Evolutionary conservation across 805 yeast species (phyloP).

Genomic region (Yamadazyma takamatsuzukensis): DNA sequence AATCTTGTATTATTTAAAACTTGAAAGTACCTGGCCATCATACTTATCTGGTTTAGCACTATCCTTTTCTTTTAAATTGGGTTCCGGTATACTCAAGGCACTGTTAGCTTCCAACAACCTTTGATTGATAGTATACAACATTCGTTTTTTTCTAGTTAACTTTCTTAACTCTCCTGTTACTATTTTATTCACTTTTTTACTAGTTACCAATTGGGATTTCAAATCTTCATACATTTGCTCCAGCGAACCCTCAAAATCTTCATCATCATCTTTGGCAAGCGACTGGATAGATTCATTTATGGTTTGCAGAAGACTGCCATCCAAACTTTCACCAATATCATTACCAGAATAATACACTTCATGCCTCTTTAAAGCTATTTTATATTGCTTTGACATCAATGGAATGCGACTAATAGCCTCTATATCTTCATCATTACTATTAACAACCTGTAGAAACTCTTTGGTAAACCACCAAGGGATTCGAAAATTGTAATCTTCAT

Average conservation of each 20-base stretch:
- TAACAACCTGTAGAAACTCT: slow-evolving; percentile 23
- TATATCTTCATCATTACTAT: slow-evolving; percentile 14
- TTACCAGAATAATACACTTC: slow-evolving; percentile 15
- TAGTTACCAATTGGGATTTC: slow-evolving; percentile 32
- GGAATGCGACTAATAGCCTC: slow-evolving; percentile 22
- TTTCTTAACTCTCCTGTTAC: slow-evolving; percentile 25
- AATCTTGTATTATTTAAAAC: too few species aligned
- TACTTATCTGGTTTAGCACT: slow-evolving; percentile 7
- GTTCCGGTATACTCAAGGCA: slow-evolving; percentile 30
- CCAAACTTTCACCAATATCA: slow-evolving; percentile 15
- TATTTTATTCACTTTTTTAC: slow-evolving; percentile 34
- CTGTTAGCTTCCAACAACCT: slow-evolving; percentile 41
- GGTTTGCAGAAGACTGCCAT: slow-evolving; percentile 1
- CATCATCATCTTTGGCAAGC: too few species aligned
- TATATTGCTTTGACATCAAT: slow-evolving; percentile 29
- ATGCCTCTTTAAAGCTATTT: slow-evolving; percentile 32
- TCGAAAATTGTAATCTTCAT: slow-evolving; percentile 30
- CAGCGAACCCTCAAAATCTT: slow-evolving; percentile 17
- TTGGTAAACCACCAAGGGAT: slow-evolving; percentile 43
- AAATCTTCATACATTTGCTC: slow-evolving; percentile 24
- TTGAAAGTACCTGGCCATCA: slow-evolving; percentile 4
- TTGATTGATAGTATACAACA: slow-evolving; percentile 41
- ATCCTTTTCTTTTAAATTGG: slow-evolving; percentile 2
- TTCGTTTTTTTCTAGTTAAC: slow-evolving; percentile 28
- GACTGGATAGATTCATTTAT: not conserved